phyloP scores from a whole-genome alignment of 2,329 filamentous ascomycete genomes.

The Colletotrichum sp. region DNA sequence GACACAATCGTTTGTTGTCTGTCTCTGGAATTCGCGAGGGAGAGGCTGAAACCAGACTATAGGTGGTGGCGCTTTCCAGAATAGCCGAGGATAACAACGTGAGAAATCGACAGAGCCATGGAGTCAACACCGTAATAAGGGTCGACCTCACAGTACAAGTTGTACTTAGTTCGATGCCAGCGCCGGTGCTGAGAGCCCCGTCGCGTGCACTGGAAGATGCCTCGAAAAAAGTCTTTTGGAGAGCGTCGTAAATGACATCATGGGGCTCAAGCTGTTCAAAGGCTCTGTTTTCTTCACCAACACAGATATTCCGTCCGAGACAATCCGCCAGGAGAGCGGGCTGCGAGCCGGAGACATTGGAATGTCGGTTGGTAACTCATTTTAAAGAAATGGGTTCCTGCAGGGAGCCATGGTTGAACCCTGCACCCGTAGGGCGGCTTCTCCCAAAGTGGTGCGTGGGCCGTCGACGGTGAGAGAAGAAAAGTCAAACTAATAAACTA shows the following conservation, averaged over 20 bases:
- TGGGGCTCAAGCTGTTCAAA: background rate
- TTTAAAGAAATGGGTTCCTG: background rate
- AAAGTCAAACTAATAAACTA: background rate
- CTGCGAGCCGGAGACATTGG: background rate
- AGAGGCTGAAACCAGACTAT: background rate
- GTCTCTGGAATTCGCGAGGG: background rate
- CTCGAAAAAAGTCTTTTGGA: background rate
- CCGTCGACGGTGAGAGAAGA: background rate
- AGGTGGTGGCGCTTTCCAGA: background rate
- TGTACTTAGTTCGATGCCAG: rapidly evolving
- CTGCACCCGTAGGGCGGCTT: background rate
- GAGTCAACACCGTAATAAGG: background rate
- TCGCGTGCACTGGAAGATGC: background rate
- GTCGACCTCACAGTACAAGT: rapidly evolving
- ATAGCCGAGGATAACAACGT: background rate
- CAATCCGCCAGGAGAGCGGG: rapidly evolving
- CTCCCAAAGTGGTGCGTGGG: background rate
- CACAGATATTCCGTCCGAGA: rapidly evolving
- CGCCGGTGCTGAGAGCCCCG: rapidly evolving
- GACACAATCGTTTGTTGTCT: rapidly evolving
- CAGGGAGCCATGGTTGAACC: background rate
- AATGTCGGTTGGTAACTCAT: background rate
- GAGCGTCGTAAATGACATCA: rapidly evolving
- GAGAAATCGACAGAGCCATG: background rate
- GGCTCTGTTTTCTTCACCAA: rapidly evolving